These are phyloP conservation scores for Pseudozyma sp. DNA, from an alignment of 1,284 basidiomycete species.

Conservation along the genomic window DNA sequence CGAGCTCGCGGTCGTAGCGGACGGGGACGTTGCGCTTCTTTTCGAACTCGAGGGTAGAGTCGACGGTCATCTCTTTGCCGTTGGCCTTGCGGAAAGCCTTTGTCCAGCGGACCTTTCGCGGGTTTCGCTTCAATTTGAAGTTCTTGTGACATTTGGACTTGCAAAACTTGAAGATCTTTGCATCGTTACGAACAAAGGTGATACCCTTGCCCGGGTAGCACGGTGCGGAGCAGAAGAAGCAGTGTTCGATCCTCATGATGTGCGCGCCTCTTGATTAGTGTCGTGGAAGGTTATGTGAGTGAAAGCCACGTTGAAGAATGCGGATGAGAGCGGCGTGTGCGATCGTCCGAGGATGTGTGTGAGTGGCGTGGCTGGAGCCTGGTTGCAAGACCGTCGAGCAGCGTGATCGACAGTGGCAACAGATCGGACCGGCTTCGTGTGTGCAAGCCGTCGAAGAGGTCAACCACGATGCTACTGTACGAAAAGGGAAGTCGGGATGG, in stretches of 20 bases:
- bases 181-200: slow-evolving; percentile 68
- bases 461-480: too few species aligned
- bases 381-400: too few species aligned
- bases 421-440: too few species aligned
- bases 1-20: slow-evolving; percentile 93
- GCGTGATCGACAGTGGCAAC: too few species aligned
- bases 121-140: slow-evolving; percentile 97
- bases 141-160: slow-evolving; percentile 69
- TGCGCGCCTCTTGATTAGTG: not conserved
- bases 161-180: slow-evolving; percentile 67
- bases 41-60: slow-evolving; percentile 99
- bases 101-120: slow-evolving; percentile 98
- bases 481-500: too few species aligned
- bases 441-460: too few species aligned
- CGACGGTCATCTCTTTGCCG: slow-evolving; percentile 99
- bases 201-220: slow-evolving; percentile 88
- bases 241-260: slow-evolving; percentile 69
- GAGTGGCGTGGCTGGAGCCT: too few species aligned
- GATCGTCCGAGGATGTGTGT: too few species aligned
- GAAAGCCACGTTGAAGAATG: not conserved
- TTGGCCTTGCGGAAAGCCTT: slow-evolving; percentile 99
- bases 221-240: slow-evolving; percentile 81
- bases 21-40: slow-evolving; percentile 98
- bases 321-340: not conserved
- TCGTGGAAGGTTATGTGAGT: too few species aligned